Percentiles rank a stretch among this genome's conserved stretches.
phyloP scores from a whole-genome alignment of 306 rosid species.

The Acacia confusa region DNA sequence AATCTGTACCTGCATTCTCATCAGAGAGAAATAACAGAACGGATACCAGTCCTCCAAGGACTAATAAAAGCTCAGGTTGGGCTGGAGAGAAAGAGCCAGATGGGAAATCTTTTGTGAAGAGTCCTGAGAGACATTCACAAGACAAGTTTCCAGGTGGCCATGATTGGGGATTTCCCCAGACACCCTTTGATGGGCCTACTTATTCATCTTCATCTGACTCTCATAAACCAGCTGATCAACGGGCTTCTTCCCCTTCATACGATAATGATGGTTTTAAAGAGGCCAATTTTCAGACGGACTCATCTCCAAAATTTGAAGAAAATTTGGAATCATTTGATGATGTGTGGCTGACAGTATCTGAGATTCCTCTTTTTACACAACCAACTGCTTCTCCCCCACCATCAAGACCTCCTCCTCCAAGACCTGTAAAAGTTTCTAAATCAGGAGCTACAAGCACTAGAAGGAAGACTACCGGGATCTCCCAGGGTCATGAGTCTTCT shows the following conservation, averaged over 20 bases:
- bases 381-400: constrained; percentile 98
- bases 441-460: constrained; percentile 53
- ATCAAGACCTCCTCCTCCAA: constrained; percentile 98
- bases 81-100: constrained; percentile 51
- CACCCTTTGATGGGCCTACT: constrained; percentile 58
- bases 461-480: constrained; percentile 56
- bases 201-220: constrained; percentile 60
- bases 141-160: constrained; percentile 52
- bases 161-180: constrained; percentile 64
- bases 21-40: constrained; percentile 60
- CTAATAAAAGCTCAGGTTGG: constrained; percentile 51
- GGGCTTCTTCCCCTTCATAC: constrained; percentile 64
- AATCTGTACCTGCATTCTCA: constrained; percentile 69
- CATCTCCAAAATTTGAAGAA: constrained; percentile 63
- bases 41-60: constrained; percentile 53
- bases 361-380: constrained; percentile 88
- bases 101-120: constrained; percentile 52
- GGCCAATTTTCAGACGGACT: constrained; percentile 44
- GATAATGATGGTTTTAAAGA: constrained; percentile 43
- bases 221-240: constrained; percentile 53
- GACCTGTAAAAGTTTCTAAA: constrained; percentile 68
- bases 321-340: constrained; percentile 57
- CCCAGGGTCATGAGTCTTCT: constrained; percentile 57
- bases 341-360: constrained; percentile 87
- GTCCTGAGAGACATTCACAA: constrained; percentile 59